Conservation (phyloP, 139 green algal genomes). For the Astrephomene gubernaculifera region DNA sequence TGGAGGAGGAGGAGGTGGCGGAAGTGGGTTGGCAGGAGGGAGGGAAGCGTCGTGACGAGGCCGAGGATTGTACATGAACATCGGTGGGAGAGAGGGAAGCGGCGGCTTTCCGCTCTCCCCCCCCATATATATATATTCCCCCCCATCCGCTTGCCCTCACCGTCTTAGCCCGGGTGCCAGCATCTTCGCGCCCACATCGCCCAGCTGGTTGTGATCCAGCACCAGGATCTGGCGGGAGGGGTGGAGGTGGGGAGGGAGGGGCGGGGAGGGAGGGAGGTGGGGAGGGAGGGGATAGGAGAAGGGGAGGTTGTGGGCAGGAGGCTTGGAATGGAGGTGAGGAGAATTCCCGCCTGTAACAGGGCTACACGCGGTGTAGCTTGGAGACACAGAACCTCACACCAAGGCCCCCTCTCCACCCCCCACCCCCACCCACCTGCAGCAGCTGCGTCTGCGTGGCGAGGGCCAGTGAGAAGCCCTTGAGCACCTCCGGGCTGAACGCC, state of each 20-base stretch:
- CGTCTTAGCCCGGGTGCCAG: constrained; percentile 44
- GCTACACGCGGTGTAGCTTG: too few species aligned
- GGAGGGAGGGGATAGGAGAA: neutral
- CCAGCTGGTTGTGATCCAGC: constrained; percentile 63
- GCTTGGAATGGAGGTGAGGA: too few species aligned
- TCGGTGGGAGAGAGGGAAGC: too few species aligned
- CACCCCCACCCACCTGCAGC: constrained; percentile 35
- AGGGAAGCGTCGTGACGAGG: too few species aligned
- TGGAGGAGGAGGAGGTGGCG: too few species aligned
- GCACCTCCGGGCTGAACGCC: constrained; percentile 42
- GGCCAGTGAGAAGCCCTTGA: constrained; percentile 51
- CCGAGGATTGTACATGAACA: too few species aligned
- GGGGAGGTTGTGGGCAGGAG: too few species aligned
- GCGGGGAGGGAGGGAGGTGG: neutral
- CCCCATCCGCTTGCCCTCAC: constrained; percentile 5
- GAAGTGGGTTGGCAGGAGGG: too few species aligned
- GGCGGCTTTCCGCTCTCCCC: too few species aligned
- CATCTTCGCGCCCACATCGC: constrained; percentile 36
- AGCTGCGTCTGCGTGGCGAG: constrained; percentile 25
- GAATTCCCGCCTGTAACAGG: too few species aligned
- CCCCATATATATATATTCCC: too few species aligned
- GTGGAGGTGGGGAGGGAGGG: neutral
- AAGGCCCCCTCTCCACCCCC: neutral
- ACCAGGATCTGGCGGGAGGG: constrained; percentile 36
- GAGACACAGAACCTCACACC: too few species aligned